Evolutionary conservation across 1,284 basidiomycete genomes (phyloP).

Genomic region (Boletus mariae): DNA sequence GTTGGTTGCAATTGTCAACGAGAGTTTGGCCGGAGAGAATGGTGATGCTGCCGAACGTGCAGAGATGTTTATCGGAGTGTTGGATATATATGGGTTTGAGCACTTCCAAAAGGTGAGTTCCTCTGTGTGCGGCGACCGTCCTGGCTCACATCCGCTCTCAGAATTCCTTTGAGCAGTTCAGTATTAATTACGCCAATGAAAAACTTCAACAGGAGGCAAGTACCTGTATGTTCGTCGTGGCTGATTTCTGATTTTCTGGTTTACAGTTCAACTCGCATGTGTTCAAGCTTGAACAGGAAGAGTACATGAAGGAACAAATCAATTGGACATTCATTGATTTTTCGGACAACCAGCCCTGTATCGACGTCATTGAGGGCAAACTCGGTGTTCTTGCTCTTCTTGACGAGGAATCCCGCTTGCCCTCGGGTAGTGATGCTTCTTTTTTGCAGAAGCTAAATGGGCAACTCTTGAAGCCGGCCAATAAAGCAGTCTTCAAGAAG

Average conservation of each 20-base stretch:
- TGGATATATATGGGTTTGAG: constrained; percentile 97
- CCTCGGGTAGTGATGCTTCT: constrained; percentile 88
- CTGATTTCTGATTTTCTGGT: constrained; percentile 19
- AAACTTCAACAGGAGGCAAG: constrained; percentile 91
- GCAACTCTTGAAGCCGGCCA: constrained; percentile 83
- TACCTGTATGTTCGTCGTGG: not conserved
- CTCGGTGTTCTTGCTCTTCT: constrained; percentile 93
- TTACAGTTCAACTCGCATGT: constrained; percentile 94
- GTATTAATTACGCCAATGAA: constrained; percentile 99
- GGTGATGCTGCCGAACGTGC: constrained; percentile 82
- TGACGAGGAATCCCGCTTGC: constrained; percentile 97
- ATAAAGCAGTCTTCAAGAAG: constrained; percentile 93
- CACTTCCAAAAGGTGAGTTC: constrained; percentile 84
- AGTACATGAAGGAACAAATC: constrained; percentile 97
- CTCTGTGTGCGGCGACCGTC: not conserved
- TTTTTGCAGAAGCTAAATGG: constrained; percentile 93
- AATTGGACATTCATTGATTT: constrained; percentile 99
- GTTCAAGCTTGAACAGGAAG: constrained; percentile 99
- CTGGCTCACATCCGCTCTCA: constrained; percentile 27
- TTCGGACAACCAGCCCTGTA: constrained; percentile 98
- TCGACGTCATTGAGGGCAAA: constrained; percentile 97
- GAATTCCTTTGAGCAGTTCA: constrained; percentile 99
- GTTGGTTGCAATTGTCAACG: constrained; percentile 96
- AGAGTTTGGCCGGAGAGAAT: constrained; percentile 88
- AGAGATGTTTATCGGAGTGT: constrained; percentile 97